Base-by-base conservation (phyloP, 2,329 filamentous ascomycete genomes). In the Biscogniauxia mediterranea region DNA sequence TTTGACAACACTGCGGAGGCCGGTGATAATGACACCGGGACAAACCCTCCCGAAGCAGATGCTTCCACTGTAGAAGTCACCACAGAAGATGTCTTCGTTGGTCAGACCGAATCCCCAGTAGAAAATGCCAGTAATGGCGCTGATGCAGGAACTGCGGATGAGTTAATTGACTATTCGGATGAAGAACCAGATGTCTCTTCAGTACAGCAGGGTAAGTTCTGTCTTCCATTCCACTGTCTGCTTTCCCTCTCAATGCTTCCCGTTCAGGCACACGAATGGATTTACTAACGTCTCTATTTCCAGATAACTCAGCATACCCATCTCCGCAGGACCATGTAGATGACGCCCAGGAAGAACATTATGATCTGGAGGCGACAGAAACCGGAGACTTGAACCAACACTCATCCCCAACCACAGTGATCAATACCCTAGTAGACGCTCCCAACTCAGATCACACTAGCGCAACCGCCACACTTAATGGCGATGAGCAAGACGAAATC, bases 381-480 rank as follows among this genome's bases (percentile, higher is more conserved):
- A 21, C 11, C 8, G 52, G 26, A 11, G 55, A 58, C 54, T n/a
- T 63, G 15, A 62, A 66, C 23, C 59, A 58, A 8, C 63, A 64
- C n/a, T 54, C 52, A 8, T 56, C 63, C 23, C 63, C 59, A 42
- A 28, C 55, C 17, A 64, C 52, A 21, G 3, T 60, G 11, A 38
- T 56, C 9, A 62, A 65, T 53, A 68, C 68, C 42, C 59, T 69
- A 42, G 65, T 61, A 19, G 74, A 73, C 49, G 71, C 64, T n/a
- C 71, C 70, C 59, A 72, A 69, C 20, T 77, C 75, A 11, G 70
- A 74, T 9, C 70, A 69, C 55, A 75, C 72, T 26, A 76, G 75
- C 59, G 74, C 73, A 15, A 75, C 74, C 8, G 72, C 68, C 17
- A 75, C 72, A 52, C 65, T 76, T 5, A 70, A 70, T 32, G 68